Evolutionary conservation across 257 asterid species (phyloP).

Genomic region (Solanum etuberosum): DNA sequence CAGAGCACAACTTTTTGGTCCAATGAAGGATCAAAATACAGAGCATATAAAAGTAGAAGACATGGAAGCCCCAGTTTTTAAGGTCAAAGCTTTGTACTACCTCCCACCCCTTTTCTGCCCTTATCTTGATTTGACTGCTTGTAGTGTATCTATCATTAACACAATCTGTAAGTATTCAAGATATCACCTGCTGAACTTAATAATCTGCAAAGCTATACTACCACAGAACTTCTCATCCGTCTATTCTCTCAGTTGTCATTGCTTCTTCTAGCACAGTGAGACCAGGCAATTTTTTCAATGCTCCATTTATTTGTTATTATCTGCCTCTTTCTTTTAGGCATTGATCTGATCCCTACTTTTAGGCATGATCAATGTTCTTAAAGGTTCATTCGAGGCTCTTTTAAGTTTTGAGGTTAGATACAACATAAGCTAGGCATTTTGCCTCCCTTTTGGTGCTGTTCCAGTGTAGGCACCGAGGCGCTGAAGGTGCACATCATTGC

Average conservation of each 20-base stretch:
- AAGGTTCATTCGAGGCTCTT: not conserved
- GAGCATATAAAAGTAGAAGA: conserved; percentile 60
- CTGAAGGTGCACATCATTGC: not conserved
- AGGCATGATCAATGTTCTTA: not conserved
- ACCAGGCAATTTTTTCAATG: not conserved
- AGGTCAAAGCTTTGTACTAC: conserved; percentile 28
- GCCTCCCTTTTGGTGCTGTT: not conserved
- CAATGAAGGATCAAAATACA: conserved; percentile 82
- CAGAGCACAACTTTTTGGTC: conserved; percentile 89
- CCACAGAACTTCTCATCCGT: not conserved
- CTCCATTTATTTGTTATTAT: not conserved
- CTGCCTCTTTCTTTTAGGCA: not conserved
- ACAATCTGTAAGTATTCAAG: not conserved
- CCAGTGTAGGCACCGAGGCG: not conserved
- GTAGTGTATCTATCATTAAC: not conserved
- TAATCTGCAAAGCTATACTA: not conserved
- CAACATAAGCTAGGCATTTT: not conserved
- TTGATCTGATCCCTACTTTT: not conserved
- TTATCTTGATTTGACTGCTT: not conserved
- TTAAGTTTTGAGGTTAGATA: not conserved
- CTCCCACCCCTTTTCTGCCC: not conserved
- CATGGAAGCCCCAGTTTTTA: conserved; percentile 79
- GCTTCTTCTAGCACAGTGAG: not conserved
- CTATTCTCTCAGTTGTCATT: not conserved
- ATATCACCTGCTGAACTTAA: not conserved